phyloP scores from a whole-genome alignment of 2,329 filamentous ascomycete genomes.

The Hypocrella siamensis region DNA sequence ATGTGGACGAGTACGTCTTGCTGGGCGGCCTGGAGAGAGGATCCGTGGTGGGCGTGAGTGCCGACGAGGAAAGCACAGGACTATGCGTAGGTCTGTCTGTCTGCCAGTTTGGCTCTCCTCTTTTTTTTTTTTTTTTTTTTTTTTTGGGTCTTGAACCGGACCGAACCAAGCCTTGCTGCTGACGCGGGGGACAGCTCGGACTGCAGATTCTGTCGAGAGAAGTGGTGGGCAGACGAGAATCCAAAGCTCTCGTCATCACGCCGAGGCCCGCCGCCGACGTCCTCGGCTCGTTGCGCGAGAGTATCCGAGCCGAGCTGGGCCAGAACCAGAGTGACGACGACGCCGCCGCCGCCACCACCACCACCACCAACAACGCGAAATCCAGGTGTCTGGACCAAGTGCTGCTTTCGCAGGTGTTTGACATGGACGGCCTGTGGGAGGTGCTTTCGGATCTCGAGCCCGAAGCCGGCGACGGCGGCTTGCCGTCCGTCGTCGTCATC shows the following conservation, averaged over 20 bases:
- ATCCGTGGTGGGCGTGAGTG: conserved; percentile 35
- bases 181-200: conserved; percentile 19
- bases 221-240: conserved; percentile 13
- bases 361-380: conserved; percentile 2
- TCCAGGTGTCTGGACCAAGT: conserved; percentile 31
- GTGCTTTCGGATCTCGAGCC: conserved; percentile 31
- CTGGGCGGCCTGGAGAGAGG: conserved; percentile 33
- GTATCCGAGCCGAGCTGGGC: conserved; percentile 19
- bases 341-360: conserved; percentile 1
- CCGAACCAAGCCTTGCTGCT: neutral
- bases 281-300: conserved; percentile 24
- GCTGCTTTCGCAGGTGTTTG: conserved; percentile 40
- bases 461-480: neutral
- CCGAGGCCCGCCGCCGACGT: conserved; percentile 26
- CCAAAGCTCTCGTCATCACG: conserved; percentile 29
- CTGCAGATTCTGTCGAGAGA: conserved; percentile 29
- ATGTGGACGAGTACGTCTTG: conserved; percentile 32
- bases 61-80: conserved; percentile 33
- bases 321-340: neutral
- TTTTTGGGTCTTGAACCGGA: neutral
- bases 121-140: conserved; percentile 1
- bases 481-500: conserved; percentile 28
- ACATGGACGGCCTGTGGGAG: conserved; percentile 41
- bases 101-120: neutral
- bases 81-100: conserved; percentile 22